A percentile compares a stretch with the other conserved stretches of the same genome.
phyloP scores from a whole-genome alignment of 2,329 filamentous ascomycete species.

The Juglanconis sp. region DNA sequence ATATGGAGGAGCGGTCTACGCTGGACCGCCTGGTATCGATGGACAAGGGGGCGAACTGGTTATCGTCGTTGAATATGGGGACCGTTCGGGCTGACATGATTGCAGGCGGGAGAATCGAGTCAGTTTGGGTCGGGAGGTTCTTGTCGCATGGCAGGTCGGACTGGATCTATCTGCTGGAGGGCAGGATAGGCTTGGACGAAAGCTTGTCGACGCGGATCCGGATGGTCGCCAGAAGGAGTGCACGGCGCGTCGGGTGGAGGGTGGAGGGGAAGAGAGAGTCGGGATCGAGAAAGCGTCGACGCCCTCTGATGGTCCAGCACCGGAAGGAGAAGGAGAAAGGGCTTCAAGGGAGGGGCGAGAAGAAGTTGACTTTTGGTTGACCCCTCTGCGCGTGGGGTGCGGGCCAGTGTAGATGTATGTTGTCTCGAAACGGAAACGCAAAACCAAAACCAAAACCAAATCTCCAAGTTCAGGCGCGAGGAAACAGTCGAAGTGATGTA shows the following conservation, averaged over 20 bases:
- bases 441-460: not conserved
- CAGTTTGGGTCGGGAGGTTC: conserved; percentile 12
- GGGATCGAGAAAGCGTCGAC: not conserved
- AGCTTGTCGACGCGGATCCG: not conserved
- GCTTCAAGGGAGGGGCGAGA: not conserved
- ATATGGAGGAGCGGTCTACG: conserved; percentile 20
- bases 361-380: no score
- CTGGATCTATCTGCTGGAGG: not conserved
- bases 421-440: not conserved
- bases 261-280: not conserved
- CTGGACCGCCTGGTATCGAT: conserved; percentile 26
- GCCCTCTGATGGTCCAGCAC: conserved; percentile 14
- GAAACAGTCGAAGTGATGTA: not conserved
- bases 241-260: not conserved
- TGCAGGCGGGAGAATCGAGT: conserved; percentile 11
- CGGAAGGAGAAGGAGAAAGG: not conserved
- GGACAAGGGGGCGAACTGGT: conserved; percentile 23
- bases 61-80: conserved; percentile 22
- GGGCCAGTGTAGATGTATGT: not conserved
- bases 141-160: conserved; percentile 11
- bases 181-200: not conserved
- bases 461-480: not conserved
- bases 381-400: no score
- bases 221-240: not conserved
- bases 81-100: conserved; percentile 22